These are phyloP conservation scores for Botryotinia calthae DNA, from an alignment of 2,329 filamentous ascomycete genomes.

Conservation along the genomic window DNA sequence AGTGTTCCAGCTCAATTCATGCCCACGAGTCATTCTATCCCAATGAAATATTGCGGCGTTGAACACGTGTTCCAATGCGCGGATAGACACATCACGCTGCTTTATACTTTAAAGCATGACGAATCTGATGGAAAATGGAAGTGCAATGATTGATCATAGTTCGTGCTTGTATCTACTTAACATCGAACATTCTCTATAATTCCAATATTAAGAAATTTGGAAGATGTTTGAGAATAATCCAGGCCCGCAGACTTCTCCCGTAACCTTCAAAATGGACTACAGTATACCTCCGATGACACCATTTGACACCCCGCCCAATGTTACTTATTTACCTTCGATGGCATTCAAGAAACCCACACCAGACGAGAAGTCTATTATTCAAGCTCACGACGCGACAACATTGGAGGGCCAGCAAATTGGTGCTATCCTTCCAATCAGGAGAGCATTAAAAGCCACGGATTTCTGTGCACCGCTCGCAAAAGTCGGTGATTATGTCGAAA, in stretches of 20 bases:
- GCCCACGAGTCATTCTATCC: not conserved
- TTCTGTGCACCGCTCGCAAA: not conserved
- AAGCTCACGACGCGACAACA: slow-evolving; percentile 5
- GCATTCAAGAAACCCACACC: not conserved
- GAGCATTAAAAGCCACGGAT: not conserved
- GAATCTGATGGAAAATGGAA: not conserved
- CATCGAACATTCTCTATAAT: not conserved
- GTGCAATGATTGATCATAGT: not conserved
- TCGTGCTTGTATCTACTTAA: not conserved
- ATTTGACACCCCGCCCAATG: not conserved
- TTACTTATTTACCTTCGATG: not conserved
- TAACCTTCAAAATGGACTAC: not conserved
- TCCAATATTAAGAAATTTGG: not conserved
- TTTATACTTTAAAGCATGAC: not conserved
- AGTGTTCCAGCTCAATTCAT: not conserved
- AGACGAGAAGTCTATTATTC: not conserved
- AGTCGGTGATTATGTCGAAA: slow-evolving; percentile 14
- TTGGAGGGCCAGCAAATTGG: not conserved
- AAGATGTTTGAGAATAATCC: not conserved
- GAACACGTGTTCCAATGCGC: not conserved
- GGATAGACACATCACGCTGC: not conserved
- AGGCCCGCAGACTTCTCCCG: not conserved
- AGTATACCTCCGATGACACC: not conserved
- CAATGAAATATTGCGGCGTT: not conserved
- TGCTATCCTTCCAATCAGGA: slow-evolving; percentile 8